A percentile compares a stretch with the other conserved stretches of the same genome.
Evolutionary conservation across 495 filamentous ascomycete species (phyloP).

Genomic region (Pyrenopolyporus hunteri): DNA sequence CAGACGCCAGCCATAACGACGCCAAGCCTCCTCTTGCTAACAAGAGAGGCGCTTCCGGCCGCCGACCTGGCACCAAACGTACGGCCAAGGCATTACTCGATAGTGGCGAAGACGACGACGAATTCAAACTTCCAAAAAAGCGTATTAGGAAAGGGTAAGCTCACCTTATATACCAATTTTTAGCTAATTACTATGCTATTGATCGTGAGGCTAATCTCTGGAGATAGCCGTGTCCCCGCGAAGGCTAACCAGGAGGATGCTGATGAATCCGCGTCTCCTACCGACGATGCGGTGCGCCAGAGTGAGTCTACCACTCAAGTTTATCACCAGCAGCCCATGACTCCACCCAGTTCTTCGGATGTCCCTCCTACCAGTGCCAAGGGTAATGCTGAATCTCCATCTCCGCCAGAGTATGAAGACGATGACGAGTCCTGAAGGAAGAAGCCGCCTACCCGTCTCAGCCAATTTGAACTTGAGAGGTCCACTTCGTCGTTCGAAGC

Average conservation of each 20-base stretch:
- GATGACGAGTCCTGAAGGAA: background rate
- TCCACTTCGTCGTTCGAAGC: background rate
- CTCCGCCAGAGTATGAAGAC: background rate
- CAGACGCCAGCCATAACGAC: too few species aligned
- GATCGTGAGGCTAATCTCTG: background rate
- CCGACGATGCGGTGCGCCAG: background rate
- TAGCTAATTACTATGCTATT: background rate
- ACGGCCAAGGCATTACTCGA: background rate
- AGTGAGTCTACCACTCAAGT: background rate
- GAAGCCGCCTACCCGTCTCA: background rate
- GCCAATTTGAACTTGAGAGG: background rate
- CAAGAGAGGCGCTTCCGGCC: background rate
- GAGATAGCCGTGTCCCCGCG: background rate
- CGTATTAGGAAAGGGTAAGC: conserved; percentile 9
- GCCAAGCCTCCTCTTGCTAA: background rate
- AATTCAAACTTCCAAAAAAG: background rate
- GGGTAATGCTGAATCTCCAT: background rate
- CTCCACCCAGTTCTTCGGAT: background rate
- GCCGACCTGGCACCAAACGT: background rate
- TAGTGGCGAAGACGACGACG: conserved; percentile 1
- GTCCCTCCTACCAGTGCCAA: background rate
- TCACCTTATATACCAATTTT: background rate
- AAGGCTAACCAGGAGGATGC: background rate
- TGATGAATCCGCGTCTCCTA: background rate
- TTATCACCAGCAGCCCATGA: background rate